These are phyloP conservation scores for Pseudocercospora crystallina DNA, from an alignment of 2,329 filamentous ascomycete genomes.

Conservation along the genomic window DNA sequence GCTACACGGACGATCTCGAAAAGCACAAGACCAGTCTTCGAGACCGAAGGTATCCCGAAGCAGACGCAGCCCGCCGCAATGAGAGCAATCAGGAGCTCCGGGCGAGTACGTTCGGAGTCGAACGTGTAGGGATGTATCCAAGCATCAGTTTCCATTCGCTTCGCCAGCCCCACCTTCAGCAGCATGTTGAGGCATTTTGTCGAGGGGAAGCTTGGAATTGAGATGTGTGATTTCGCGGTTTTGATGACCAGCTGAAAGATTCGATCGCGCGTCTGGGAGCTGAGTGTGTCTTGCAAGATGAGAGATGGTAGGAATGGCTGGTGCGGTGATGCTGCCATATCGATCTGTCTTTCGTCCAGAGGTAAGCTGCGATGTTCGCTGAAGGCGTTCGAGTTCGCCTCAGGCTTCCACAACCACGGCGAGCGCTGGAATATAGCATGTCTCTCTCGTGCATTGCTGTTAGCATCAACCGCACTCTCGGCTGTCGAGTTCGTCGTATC, in stretches of 20 bases:
- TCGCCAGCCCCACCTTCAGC: slow-evolving; percentile 35
- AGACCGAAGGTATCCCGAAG: slow-evolving; percentile 34
- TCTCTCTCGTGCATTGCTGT: slow-evolving; percentile 6
- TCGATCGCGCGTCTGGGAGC: slow-evolving; percentile 27
- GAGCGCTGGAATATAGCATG: slow-evolving; percentile 19
- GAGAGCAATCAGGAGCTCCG: slow-evolving; percentile 32
- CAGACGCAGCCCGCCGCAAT: slow-evolving; percentile 36
- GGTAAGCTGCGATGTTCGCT: slow-evolving; percentile 31
- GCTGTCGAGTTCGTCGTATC: too few relatives aligned
- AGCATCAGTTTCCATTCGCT: slow-evolving; percentile 34
- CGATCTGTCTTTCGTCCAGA: slow-evolving; percentile 30
- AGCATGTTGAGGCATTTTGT: slow-evolving; percentile 32
- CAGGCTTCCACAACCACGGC: slow-evolving; percentile 32
- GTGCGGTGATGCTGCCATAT: slow-evolving; percentile 33
- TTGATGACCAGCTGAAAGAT: slow-evolving; percentile 35
- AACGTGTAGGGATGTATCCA: slow-evolving; percentile 38
- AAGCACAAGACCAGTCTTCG: slow-evolving; percentile 32
- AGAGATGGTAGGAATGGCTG: slow-evolving; percentile 29
- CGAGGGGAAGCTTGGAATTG: slow-evolving; percentile 35
- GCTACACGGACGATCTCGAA: slow-evolving; percentile 35
- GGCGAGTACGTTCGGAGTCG: slow-evolving; percentile 24
- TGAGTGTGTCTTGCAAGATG: slow-evolving; percentile 26
- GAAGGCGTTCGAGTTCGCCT: slow-evolving; percentile 33
- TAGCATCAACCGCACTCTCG: too few relatives aligned
- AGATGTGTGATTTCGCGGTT: slow-evolving; percentile 30